A percentile compares a stretch with the other conserved stretches of the same genome.
Conservation (phyloP, 805 yeast species). For the Candida orba region DNA sequence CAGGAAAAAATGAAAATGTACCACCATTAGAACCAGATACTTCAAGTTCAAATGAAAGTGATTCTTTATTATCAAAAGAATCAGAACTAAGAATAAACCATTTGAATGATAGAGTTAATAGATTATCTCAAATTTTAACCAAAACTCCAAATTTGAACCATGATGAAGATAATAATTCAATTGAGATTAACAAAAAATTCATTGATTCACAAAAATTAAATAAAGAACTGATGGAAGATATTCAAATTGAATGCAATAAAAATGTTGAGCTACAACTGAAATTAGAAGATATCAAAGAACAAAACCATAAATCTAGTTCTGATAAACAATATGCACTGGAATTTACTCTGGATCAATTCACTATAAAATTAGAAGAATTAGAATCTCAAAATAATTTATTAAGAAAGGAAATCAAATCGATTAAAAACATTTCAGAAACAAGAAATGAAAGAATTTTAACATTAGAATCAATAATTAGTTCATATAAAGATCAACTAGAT, state of each 20-base stretch:
- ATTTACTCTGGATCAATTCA: constrained; percentile 48
- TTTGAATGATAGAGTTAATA: constrained; percentile 9
- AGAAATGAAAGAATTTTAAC: constrained; percentile 51
- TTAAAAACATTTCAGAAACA: constrained; percentile 49
- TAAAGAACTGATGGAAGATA: constrained; percentile 17
- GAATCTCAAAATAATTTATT: constrained; percentile 54
- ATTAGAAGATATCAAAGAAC: constrained; percentile 31
- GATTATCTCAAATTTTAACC: constrained; percentile 12
- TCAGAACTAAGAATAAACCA: neutral
- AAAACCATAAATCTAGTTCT: constrained; percentile 27
- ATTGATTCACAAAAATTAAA: constrained; percentile 18
- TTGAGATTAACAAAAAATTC: constrained; percentile 6
- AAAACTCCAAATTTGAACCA: constrained; percentile 8
- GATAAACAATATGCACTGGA: constrained; percentile 49
- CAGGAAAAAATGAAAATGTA: too few species aligned
- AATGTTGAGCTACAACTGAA: constrained; percentile 35
- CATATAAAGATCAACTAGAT: constrained; percentile 33
- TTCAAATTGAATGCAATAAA: constrained; percentile 21
- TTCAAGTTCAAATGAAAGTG: neutral
- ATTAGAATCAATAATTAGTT: constrained; percentile 41
- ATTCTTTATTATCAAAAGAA: neutral
- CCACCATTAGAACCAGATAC: neutral
- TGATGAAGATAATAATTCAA: neutral
- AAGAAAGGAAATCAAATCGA: constrained; percentile 46
- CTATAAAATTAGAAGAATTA: constrained; percentile 52